Evolutionary conservation across 179 eudicot genomes (phyloP), one percentile per base, ranked within the genome.

Genomic region (Silene coronaria): DNA sequence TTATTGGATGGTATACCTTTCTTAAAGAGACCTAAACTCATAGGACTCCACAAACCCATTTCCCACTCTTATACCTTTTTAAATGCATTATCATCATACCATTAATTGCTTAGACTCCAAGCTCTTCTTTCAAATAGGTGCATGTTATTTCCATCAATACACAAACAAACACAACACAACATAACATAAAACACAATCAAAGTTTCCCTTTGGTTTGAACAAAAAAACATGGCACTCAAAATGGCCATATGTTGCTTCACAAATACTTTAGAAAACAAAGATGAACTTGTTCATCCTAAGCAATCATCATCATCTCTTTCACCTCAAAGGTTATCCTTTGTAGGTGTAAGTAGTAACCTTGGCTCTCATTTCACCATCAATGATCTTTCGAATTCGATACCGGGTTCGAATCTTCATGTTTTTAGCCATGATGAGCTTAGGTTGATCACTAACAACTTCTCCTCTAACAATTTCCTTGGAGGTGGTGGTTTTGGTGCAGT

Each of bases 401-500:
- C 86, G 1, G 91, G 91, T 1, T 83, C 91, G 0, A 90, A 89
- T 60, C 91, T 93, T 28, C 86, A 90, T 69, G 84, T 84, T 0
- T 93, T 93, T 80, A 91, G 87, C 42, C 81, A 86, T 55, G 75
- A 78, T 51, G 93, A 93, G 81, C 87, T 93, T 61, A 89, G 84
- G 73, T 8, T 77, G 75, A 88, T 93, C 80, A 93, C 98, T 3
- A 82, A 81, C 51, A 82, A 89, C 78, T 91, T 89, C 68, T 79
- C 90, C 0, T 24, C 83, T 0, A 83, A 80, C 69, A 93, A 90
- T 68, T 89, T 79, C 58, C 86, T 93, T 3, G 97, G 98, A 2
- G 96, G 92, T 75, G 98, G 98, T 3, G 98, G 98, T 28, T 93
- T 93, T 21, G 98, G 98, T 3, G 90, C 97, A 3, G 98, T 93